Evolutionary conservation across 2,329 filamentous ascomycete genomes (phyloP), one percentile per base, ranked within the genome.

Genomic region (Phialemoniopsis sp.): DNA sequence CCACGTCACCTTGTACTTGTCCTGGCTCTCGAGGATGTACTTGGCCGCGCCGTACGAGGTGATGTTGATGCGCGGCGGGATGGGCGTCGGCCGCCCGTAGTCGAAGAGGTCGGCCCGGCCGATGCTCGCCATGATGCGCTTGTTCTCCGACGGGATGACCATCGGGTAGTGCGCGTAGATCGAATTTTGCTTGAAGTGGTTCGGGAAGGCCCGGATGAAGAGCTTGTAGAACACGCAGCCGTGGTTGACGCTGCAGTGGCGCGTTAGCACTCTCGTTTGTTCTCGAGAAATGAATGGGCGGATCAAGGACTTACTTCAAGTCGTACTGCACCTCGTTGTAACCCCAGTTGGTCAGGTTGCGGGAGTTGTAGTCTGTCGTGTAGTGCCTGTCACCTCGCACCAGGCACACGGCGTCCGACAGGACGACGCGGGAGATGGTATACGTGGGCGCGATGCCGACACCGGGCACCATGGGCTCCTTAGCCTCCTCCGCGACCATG

Each of bases 161-260:
- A 80, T 79, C n/a, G 82, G 86, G 54, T 84, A 89, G 55, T 90
- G 86, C 0, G 85, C 87, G 47, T 91, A 94, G 39, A 90, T 80
- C 1, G 85, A 89, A 64, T 93, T 82, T 15, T 72, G 63, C 56
- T 78, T 79, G 72, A 90, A 91, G 63, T 89, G 84, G 47, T 85
- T 74, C 1, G 88, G 89, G 69, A 94, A 89, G 1, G 87, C 85
- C 5, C 84, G 77, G 29, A 87, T 68, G 56, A 90, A 84, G 29
- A 94, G 73, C 67, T 93, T 94, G 70, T 90, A 89, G 62, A 91
- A 87, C 12, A 89, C 79, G 49, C 85, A 89, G 34, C 89, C 88
- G 55, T 93, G 82, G 60, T 93, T 86, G 47, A 91, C 63, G 42
- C 43, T 40, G 31, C 7, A 13, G 13, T 33, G 18, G 9, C 5